Evolutionary conservation across 495 filamentous ascomycete genomes (phyloP), one percentile per base, ranked within the genome.

Genomic region (Ascodesmis nigricans): DNA sequence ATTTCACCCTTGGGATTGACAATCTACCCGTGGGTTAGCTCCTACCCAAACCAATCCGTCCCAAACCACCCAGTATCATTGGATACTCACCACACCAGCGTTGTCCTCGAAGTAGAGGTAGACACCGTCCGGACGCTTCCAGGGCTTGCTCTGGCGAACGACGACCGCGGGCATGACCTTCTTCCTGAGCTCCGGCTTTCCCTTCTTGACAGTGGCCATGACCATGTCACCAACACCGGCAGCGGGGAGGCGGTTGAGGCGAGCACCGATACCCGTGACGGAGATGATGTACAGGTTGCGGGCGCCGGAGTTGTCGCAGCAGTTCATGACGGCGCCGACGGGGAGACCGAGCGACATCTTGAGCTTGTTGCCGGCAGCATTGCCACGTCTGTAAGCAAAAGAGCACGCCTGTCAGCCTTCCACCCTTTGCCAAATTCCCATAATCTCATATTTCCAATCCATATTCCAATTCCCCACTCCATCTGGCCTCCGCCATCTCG

Each of bases 1-100:
- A 99, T 99, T 67, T 99, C 87, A 64, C 87, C 87, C 75, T 99
- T 99, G 62, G 82, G 80, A 69, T 99, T 99, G 68, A 99, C 90
- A 55, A 95, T 99, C 82, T 91, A 55, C 28, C 10, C 13, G 13
- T 27, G 11, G 31, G 38, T 10, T 42, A 39, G 35, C 33, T 10
- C 29, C 16, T 33, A 21, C 16, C 16, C 44, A 4, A 11, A 6
- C 23, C 7, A 27, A 18, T 18, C 25, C 11, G 6, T 21, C 25
- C 21, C 17, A n/a, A 1, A 15, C 14, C 11, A 22, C 18, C 23
- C 2, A 14, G 2, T 4, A 10, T 20, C 25, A 7, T 9, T 9
- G 23, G 8, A 16, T 24, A 79, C 78, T 63, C 62, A 90, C 80
- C 57, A 95, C 84, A 69, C 83, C 84, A 57, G 84, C 84, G 62